These are phyloP conservation scores for Claviceps humidiphila DNA, from an alignment of 2,329 filamentous ascomycete genomes.

Conservation along the genomic window DNA sequence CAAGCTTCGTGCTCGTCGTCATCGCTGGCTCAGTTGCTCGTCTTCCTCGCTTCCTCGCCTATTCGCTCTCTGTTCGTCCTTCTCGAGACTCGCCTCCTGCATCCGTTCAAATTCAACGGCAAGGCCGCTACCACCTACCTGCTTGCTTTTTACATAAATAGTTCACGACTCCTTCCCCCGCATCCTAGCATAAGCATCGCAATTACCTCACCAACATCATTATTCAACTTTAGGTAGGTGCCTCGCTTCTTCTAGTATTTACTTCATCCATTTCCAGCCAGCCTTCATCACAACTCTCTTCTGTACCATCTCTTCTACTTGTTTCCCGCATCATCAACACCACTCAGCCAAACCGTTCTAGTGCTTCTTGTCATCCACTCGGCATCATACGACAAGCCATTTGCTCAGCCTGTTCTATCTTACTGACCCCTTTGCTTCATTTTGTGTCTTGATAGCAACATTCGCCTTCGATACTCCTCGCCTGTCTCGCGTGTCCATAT, in stretches of 20 bases:
- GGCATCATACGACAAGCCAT: conserved; percentile 27
- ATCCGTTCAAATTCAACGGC: conserved; percentile 1
- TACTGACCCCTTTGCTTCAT: conserved; percentile 46
- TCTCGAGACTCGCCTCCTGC: conserved; percentile 1
- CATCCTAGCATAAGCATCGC: conserved; percentile 11
- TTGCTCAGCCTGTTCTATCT: conserved; percentile 49
- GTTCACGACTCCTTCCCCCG: conserved; percentile 8
- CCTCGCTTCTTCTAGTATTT: conserved; percentile 7
- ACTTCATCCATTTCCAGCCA: conserved; percentile 5
- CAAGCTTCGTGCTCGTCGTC: conserved; percentile 1
- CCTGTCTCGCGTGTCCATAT: conserved; percentile 17
- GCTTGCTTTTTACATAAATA: conserved; percentile 3
- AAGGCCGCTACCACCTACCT: conserved; percentile 5
- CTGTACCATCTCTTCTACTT: conserved; percentile 9
- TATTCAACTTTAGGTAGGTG: conserved; percentile 9
- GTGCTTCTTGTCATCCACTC: conserved; percentile 12
- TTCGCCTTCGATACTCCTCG: conserved; percentile 23
- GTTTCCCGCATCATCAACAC: conserved; percentile 33
- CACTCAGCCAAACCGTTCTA: conserved; percentile 26
- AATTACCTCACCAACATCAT: conserved; percentile 9
- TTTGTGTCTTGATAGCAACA: conserved; percentile 38
- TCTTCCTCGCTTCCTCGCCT: conserved; percentile 1
- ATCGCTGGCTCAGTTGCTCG: background rate
- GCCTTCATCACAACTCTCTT: conserved; percentile 7
- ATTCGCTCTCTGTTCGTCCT: conserved; percentile 5